phyloP scores from a whole-genome alignment of 768 basidiomycete genomes.

The Suillus luteus region DNA sequence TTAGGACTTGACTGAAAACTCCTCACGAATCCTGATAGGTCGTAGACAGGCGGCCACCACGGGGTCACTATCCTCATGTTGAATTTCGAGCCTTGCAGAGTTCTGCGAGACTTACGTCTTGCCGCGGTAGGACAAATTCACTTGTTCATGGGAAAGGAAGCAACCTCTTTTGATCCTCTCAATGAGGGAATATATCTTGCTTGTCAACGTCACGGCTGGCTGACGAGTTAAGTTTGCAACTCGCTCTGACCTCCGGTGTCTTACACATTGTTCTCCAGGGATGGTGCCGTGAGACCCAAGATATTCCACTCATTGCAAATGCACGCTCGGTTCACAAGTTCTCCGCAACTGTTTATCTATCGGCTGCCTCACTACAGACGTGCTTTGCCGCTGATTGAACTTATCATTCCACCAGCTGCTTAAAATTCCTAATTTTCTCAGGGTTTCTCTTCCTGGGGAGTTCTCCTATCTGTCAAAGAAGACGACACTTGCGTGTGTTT shows the following conservation, averaged over 20 bases:
- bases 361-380: background rate
- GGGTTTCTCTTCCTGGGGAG: background rate
- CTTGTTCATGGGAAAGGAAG: conserved; percentile 5
- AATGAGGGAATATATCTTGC: background rate
- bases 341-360: background rate
- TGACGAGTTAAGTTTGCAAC: background rate
- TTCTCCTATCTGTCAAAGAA: background rate
- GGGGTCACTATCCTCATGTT: background rate
- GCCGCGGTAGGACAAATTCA: background rate
- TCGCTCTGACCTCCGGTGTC: background rate
- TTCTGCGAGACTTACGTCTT: background rate
- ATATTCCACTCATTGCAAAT: background rate
- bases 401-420: background rate
- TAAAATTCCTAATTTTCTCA: background rate
- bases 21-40: background rate
- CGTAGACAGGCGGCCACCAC: background rate
- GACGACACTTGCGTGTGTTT: background rate
- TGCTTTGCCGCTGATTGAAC: background rate
- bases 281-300: background rate
- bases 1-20: background rate
- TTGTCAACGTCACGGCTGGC: background rate
- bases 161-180: background rate
- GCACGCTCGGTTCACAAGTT: background rate
- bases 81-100: background rate
- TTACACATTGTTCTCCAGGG: background rate